phyloP scores from a whole-genome alignment of 345 rosid genomes.

The Gossypium bickii region DNA sequence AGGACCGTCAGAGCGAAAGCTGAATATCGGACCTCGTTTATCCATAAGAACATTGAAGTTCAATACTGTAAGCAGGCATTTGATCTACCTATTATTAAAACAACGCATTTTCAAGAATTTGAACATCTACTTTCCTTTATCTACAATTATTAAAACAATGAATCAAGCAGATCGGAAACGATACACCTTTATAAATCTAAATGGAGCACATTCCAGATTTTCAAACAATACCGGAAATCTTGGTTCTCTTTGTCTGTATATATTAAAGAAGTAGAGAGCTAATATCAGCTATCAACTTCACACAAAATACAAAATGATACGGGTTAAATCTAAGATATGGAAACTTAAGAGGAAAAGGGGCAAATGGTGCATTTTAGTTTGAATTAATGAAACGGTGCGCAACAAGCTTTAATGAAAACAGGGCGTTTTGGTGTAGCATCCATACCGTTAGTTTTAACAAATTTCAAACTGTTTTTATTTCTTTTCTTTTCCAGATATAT shows the following conservation, averaged over 20 bases:
- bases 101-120: background rate
- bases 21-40: background rate
- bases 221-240: conserved; percentile 74
- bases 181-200: background rate
- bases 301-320: background rate
- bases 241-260: conserved; percentile 63
- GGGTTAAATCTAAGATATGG: too few species aligned
- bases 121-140: too few species aligned
- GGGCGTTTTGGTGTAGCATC: too few species aligned
- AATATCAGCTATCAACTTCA: background rate
- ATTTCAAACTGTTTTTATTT: too few species aligned
- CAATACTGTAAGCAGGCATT: background rate
- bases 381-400: too few species aligned
- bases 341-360: too few species aligned
- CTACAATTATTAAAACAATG: too few species aligned
- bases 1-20: background rate
- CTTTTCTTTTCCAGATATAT: too few species aligned
- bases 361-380: too few species aligned
- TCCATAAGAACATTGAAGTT: background rate
- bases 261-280: background rate
- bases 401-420: too few species aligned
- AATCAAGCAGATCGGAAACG: background rate
- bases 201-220: conserved; percentile 43
- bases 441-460: too few species aligned
- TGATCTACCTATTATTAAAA: background rate